phyloP scores from a whole-genome alignment of 176 grass and related monocot species.

The Pontederia crassipes region DNA sequence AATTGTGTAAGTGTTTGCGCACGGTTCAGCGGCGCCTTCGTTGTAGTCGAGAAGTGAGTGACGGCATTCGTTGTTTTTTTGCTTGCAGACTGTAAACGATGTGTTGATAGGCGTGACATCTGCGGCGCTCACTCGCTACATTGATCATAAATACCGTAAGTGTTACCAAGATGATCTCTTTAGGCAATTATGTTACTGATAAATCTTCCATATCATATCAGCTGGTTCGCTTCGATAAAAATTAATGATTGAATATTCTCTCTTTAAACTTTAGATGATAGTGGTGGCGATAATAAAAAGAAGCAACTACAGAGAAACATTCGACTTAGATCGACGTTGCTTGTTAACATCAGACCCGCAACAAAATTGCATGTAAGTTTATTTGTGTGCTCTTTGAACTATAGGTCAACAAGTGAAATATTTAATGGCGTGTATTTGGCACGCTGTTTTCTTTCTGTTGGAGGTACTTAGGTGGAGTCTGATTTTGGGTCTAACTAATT shows the following conservation, averaged over 20 bases:
- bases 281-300: constrained; percentile 9
- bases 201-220: not conserved
- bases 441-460: not conserved
- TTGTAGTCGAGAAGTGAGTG: too few relatives aligned
- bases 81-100: constrained; percentile 85
- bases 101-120: constrained; percentile 54
- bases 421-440: not conserved
- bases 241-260: not conserved
- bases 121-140: constrained; percentile 51
- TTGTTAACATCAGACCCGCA: constrained; percentile 63
- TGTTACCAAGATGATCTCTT: constrained; percentile 1
- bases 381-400: not conserved
- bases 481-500: too few relatives aligned
- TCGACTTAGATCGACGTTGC: constrained; percentile 46
- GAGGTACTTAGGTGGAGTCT: too few relatives aligned
- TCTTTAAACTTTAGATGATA: not conserved
- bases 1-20: constrained; percentile 46
- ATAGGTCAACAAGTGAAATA: not conserved
- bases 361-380: constrained; percentile 59
- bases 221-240: too few relatives aligned
- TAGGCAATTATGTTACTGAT: not conserved
- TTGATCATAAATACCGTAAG: constrained; percentile 43
- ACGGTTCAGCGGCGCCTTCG: too few relatives aligned
- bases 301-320: constrained; percentile 17
- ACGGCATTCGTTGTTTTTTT: not conserved